Evolutionary conservation across 306 rosid genomes (phyloP), one percentile per base, ranked within the genome.

Genomic region (Macrotyloma uniflorum): DNA sequence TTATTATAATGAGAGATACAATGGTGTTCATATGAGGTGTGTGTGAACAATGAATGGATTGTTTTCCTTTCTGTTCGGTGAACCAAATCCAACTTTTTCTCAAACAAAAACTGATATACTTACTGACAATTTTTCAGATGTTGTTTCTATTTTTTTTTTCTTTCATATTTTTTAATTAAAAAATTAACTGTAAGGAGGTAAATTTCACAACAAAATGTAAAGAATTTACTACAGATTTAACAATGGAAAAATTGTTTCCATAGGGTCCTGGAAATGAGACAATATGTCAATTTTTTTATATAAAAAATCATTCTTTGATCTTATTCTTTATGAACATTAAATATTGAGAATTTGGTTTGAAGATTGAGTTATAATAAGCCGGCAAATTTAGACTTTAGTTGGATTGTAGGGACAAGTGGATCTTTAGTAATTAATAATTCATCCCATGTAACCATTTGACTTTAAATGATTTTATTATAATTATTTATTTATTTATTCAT

Each of bases 331-430:
- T 40, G 40, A 40, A 19, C 32, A 66, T 66, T 66, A 13, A 20
- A 66, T 40, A 4, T 40, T 66, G 51, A 66, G 51, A 38, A 20
- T 19, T 66, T 66, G 19, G 71, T 66, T 64, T 38, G 24, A 14
- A 36, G 14, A 35, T 64, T 1, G 24, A 40, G 49, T 40, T 19
- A 18, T 65, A n/a, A 16, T 63, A 64, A 5, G 71, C 51, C 71
- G 51, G 51, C 71, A 66, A 63, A 63, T 35, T 35, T 32, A 63
- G 71, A 66, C 71, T 66, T 66, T 66, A 9, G 49, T 36, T 35
- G 70, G n/a, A 0, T 16, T 16, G 30, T 65, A 36, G 32, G 49
- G 70, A 35, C 70, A 65, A 65, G 70, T 65, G 49, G 30, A 36
- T 65, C 30, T 35, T 38, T 19, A 11, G 5, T 28, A 15, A 61